phyloP scores from a whole-genome alignment of 768 basidiomycete genomes.

The Hericium coralloides region DNA sequence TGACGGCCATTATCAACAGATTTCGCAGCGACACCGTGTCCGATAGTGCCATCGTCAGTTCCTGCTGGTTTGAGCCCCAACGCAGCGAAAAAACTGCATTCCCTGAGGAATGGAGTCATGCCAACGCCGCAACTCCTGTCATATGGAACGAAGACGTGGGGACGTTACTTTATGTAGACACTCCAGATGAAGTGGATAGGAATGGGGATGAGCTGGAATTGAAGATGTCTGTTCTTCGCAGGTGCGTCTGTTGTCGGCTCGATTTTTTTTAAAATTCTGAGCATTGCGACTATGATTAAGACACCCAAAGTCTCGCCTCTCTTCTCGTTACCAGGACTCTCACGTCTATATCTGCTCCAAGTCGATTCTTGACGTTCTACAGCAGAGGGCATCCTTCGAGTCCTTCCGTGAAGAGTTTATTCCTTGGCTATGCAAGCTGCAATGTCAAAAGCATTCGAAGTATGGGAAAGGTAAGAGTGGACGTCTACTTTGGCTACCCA shows the following conservation, averaged over 20 bases:
- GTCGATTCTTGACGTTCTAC: slow-evolving; percentile 61
- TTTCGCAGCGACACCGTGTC: slow-evolving; percentile 67
- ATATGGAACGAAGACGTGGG: slow-evolving; percentile 59
- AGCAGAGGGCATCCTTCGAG: slow-evolving; percentile 60
- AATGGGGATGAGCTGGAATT: slow-evolving; percentile 67
- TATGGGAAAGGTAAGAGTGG: slow-evolving; percentile 43
- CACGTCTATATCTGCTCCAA: slow-evolving; percentile 87
- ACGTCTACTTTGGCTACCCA: background rate
- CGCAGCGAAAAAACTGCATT: slow-evolving; percentile 43
- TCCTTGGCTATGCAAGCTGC: slow-evolving; percentile 86
- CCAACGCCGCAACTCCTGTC: slow-evolving; percentile 39
- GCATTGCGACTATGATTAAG: slow-evolving; percentile 28
- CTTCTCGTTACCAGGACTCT: slow-evolving; percentile 67
- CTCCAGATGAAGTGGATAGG: slow-evolving; percentile 55
- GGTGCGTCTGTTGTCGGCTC: slow-evolving; percentile 33
- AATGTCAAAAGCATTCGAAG: slow-evolving; percentile 61
- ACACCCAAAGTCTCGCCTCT: slow-evolving; percentile 62
- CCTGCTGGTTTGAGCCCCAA: slow-evolving; percentile 52
- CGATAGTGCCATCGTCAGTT: slow-evolving; percentile 53
- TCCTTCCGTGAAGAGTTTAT: slow-evolving; percentile 87
- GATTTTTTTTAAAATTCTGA: background rate
- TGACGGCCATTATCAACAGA: slow-evolving; percentile 66
- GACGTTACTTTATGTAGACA: slow-evolving; percentile 68
- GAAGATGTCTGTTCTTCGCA: slow-evolving; percentile 64
- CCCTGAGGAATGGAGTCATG: slow-evolving; percentile 60